Conservation (phyloP, 768 basidiomycete genomes). For the Paxillus involutus region DNA sequence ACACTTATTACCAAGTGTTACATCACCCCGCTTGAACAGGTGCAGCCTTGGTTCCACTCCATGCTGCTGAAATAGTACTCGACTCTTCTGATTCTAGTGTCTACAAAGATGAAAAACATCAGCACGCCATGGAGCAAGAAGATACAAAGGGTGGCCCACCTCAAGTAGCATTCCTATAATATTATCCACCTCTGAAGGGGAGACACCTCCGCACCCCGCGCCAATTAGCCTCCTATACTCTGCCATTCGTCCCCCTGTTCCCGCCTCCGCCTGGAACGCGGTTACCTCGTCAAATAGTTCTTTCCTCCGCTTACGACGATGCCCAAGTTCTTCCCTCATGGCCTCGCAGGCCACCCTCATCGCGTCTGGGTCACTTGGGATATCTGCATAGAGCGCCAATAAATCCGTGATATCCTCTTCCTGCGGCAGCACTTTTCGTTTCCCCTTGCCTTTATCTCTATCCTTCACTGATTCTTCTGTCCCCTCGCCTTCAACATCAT, state of each 20-base stretch:
- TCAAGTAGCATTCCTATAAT: conserved; percentile 84
- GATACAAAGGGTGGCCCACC: conserved; percentile 40
- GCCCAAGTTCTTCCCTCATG: conserved; percentile 62
- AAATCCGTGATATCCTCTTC: conserved; percentile 68
- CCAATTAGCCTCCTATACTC: conserved; percentile 89
- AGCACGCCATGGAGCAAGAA: background rate
- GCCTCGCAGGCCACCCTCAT: conserved; percentile 55
- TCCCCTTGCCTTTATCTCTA: conserved; percentile 51
- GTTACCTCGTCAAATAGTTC: conserved; percentile 75
- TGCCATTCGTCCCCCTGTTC: conserved; percentile 84
- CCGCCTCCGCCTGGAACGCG: conserved; percentile 83
- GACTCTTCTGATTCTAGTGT: conserved; percentile 83
- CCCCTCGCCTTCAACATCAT: conserved; percentile 42
- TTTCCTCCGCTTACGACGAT: conserved; percentile 67
- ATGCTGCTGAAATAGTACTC: conserved; percentile 49
- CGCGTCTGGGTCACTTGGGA: conserved; percentile 57
- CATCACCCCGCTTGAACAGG: conserved; percentile 22
- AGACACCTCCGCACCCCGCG: conserved; percentile 85
- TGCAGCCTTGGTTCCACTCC: conserved; percentile 34
- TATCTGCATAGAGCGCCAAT: conserved; percentile 51
- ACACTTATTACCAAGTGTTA: conserved; percentile 1
- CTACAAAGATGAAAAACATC: conserved; percentile 35
- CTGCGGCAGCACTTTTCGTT: conserved; percentile 48
- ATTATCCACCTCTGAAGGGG: conserved; percentile 84
- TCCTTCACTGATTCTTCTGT: conserved; percentile 34